Evolutionary conservation across 2,329 filamentous ascomycete species (phyloP).

Genomic region (Neofusicoccum umdonicola): DNA sequence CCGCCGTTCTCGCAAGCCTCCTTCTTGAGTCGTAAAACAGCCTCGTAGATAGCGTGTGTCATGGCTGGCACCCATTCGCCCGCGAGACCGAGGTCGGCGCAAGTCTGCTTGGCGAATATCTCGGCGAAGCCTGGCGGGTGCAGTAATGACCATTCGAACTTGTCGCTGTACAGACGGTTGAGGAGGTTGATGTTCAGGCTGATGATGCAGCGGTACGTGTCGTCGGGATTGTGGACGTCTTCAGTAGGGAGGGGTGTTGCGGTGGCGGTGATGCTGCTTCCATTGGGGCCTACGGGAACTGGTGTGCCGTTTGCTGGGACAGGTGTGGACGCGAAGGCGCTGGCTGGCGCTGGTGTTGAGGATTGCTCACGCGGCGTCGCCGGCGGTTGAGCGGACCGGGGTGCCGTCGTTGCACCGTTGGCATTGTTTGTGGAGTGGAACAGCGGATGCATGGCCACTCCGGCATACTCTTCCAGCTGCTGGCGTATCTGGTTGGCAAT

Average conservation of each 20-base stretch:
- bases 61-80: conserved; percentile 95
- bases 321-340: conserved; percentile 10
- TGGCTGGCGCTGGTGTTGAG: conserved; percentile 45
- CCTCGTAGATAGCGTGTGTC: conserved; percentile 95
- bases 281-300: conserved; percentile 43
- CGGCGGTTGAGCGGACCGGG: neutral
- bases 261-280: conserved; percentile 59
- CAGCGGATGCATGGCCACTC: conserved; percentile 86
- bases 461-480: conserved; percentile 93
- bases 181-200: conserved; percentile 87
- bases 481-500: conserved; percentile 94
- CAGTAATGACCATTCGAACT: conserved; percentile 94
- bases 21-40: conserved; percentile 88
- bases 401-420: neutral
- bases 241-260: conserved; percentile 64
- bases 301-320: conserved; percentile 51
- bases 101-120: conserved; percentile 87
- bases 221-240: conserved; percentile 81
- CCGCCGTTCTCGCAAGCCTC: conserved; percentile 92
- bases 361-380: conserved; percentile 45
- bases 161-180: conserved; percentile 91
- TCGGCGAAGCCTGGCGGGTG: conserved; percentile 91
- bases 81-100: conserved; percentile 81
- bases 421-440: conserved; percentile 61
- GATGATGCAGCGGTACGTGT: conserved; percentile 91